A percentile compares a stretch with the other conserved stretches of the same genome.
Evolutionary conservation across 345 rosid genomes (phyloP).

Genomic region (Salix viminalis): DNA sequence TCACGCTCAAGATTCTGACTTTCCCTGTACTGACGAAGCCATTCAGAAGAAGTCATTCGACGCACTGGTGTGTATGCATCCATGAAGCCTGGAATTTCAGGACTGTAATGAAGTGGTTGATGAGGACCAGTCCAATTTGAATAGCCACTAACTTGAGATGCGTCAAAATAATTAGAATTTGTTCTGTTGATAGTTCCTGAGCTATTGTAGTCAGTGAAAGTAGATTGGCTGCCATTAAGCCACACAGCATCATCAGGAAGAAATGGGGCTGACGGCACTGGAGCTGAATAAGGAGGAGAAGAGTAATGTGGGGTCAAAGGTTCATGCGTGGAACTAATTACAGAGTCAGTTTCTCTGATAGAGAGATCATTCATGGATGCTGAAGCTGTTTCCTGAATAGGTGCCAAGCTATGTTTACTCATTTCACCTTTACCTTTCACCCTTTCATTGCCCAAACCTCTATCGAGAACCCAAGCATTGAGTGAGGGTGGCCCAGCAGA

Average conservation of each 20-base stretch:
- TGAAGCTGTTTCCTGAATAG: constrained; percentile 53
- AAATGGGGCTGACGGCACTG: constrained; percentile 81
- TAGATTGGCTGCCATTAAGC: constrained; percentile 36
- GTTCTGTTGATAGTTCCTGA: constrained; percentile 26
- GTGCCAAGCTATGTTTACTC: constrained; percentile 37
- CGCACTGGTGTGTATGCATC: constrained; percentile 43
- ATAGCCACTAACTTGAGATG: constrained; percentile 28
- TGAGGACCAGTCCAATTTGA: constrained; percentile 32
- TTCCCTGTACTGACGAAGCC: constrained; percentile 92
- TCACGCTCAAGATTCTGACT: constrained; percentile 45
- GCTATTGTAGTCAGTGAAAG: constrained; percentile 11
- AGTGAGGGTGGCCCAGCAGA: constrained; percentile 83
- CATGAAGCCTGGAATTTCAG: constrained; percentile 28
- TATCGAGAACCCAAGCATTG: constrained; percentile 68
- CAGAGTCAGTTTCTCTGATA: constrained; percentile 33
- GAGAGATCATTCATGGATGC: constrained; percentile 52
- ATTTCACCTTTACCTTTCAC: constrained; percentile 34
- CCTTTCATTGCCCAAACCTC: constrained; percentile 33
- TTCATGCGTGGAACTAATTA: constrained; percentile 18
- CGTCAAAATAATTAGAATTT: constrained; percentile 27
- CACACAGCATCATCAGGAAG: constrained; percentile 75
- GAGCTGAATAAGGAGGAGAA: constrained; percentile 49
- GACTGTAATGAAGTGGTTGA: constrained; percentile 26
- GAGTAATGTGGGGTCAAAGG: constrained; percentile 22
- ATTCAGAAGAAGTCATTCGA: constrained; percentile 79